Evolutionary conservation across 306 rosid species (phyloP), one percentile per base, ranked within the genome.

Genomic region (Alnus rubra): DNA sequence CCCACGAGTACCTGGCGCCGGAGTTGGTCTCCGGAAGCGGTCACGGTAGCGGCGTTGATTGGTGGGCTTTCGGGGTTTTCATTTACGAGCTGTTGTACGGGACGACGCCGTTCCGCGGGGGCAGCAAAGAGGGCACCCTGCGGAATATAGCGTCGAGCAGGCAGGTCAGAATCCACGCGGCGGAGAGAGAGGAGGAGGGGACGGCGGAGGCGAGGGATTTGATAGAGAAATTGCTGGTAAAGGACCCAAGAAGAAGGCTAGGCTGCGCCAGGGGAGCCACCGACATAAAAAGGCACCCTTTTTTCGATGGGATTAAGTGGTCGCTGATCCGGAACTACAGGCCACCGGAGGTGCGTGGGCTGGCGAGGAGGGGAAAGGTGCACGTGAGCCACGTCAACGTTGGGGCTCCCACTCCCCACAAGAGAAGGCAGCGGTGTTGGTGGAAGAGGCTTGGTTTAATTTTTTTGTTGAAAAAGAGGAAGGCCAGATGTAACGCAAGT

Each of bases 51-150:
- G 97, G 92, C 9, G 98, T 95, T 2, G 98, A 95, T 35, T 95
- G 98, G 98, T 95, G 98, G 98, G 98, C 98, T 9, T 92, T 92
- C 0, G 98, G 98, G 33, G 88, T 95, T 9, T 88, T 95, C 4
- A 1, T 92, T 4, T 90, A 88, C 74, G 98, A 95, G 76, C 15
- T 95, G 13, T 19, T 90, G 7, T 83, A 86, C n/a, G 98, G 97
- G 0, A 86, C 90, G 78, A 90, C 98, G 76, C 98, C 98, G 77
- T 95, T 95, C 78, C 90, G 88, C 18, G 98, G 98, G 16, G 86
- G 74, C 35, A 91, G 50, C 64, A 95, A 91, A 18, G 98, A 95
- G 83, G 69, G 72, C 71, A 92, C 98, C 0, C 84, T 95, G 44
- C 82, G 94, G 47, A 92, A 92, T 53, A 95, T 95, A 74, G 92